Percentiles rank a stretch among this genome's conserved stretches.
These are phyloP conservation scores for Solanum dulcamara DNA, from an alignment of 257 asterid species.

Conservation along the genomic window DNA sequence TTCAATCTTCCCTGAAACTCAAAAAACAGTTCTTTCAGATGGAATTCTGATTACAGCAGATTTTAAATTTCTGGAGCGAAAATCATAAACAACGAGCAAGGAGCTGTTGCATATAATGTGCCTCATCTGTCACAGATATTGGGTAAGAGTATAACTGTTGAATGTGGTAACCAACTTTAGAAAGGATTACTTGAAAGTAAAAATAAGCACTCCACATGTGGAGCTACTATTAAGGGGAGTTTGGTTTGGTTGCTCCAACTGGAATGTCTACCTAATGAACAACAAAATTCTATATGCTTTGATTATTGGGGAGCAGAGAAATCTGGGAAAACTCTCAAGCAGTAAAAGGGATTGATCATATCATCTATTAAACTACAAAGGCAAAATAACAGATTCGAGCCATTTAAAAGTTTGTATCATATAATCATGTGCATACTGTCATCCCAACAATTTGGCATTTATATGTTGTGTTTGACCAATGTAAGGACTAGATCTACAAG, in stretches of 20 bases:
- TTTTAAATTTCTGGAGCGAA: neutral
- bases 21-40: neutral
- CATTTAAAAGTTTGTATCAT: neutral
- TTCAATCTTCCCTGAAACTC: slow-evolving; percentile 5
- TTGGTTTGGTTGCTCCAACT: neutral
- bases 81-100: neutral
- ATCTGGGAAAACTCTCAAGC: neutral
- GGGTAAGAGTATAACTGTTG: neutral
- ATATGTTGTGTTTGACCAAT: neutral
- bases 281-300: neutral
- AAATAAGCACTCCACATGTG: neutral
- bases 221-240: neutral
- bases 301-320: neutral
- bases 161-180: neutral
- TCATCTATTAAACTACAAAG: neutral
- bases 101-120: neutral
- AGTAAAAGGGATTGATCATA: neutral
- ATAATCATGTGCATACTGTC: neutral
- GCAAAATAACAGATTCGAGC: neutral
- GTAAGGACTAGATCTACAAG: neutral
- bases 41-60: neutral
- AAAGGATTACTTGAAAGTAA: neutral
- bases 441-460: neutral
- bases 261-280: neutral
- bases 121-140: neutral